These are phyloP conservation scores for Aureobasidium sp. DNA, from an alignment of 2,329 filamentous ascomycete species.

Conservation along the genomic window DNA sequence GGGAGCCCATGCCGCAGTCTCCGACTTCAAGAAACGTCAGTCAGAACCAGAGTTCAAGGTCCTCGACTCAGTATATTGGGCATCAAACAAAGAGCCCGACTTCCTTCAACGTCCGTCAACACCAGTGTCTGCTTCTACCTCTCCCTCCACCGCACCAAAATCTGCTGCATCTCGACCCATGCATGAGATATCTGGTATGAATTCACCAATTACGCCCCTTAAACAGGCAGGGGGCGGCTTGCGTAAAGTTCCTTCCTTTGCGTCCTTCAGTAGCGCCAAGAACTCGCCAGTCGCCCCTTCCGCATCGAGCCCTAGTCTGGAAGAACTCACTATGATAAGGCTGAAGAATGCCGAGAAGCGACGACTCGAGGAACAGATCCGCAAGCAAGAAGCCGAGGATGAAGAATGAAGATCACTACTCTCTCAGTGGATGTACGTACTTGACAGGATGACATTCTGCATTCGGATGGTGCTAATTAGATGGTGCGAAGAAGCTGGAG, in stretches of 20 bases:
- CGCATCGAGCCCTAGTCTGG: slow-evolving; percentile 26
- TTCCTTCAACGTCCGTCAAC: slow-evolving; percentile 22
- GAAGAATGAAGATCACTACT: not conserved
- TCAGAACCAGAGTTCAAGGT: slow-evolving; percentile 34
- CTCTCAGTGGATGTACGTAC: not conserved
- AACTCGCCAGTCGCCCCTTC: slow-evolving; percentile 14
- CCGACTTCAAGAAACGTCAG: slow-evolving; percentile 37
- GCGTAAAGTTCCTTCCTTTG: slow-evolving; percentile 38
- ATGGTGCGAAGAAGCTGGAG: not conserved
- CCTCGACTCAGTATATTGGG: slow-evolving; percentile 50
- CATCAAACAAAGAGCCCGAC: slow-evolving; percentile 44
- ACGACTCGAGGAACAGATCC: slow-evolving; percentile 38
- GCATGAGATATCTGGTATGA: slow-evolving; percentile 13
- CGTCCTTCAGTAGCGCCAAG: slow-evolving; percentile 30
- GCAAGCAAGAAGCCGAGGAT: slow-evolving; percentile 27
- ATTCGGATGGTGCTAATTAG: slow-evolving; percentile 1
- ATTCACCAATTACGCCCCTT: slow-evolving; percentile 26
- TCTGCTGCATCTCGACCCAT: not conserved
- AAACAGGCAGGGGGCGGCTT: slow-evolving; percentile 22
- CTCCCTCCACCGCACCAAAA: not conserved
- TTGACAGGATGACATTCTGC: not conserved
- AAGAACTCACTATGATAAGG: slow-evolving; percentile 40
- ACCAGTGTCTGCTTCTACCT: not conserved
- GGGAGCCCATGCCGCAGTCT: slow-evolving; percentile 49
- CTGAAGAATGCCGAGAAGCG: slow-evolving; percentile 39